Base-by-base conservation (phyloP, 345 rosid species). In the Moringa oleifera region DNA sequence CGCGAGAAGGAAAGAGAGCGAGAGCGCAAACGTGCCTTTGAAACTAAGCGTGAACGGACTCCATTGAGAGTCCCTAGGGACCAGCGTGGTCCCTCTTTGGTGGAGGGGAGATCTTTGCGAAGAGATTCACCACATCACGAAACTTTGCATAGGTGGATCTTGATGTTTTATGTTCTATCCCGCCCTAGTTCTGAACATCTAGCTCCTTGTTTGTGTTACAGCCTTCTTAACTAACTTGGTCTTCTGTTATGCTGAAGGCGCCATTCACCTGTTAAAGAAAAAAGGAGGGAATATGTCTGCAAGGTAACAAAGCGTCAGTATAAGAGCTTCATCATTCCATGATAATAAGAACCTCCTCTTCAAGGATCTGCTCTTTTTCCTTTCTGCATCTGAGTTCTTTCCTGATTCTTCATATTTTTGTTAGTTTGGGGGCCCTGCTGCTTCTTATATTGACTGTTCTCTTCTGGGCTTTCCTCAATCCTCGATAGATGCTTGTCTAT, bases 161-260 rank as follows among this genome's bases (percentile, higher is more conserved):
- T 80, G 84, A 88, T 83, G 87, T 78, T 80, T 79, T 78, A 75
- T 75, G 77, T 79, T 72, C 71, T 70, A 21, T 77, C 85, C 73
- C 81, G 63, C 71, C 78, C 67, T 81, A 76, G 83, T 85, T 83
- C 77, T 86, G 77, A 85, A 90, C 80, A 57, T 82, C 57, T 80
- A 65, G 86, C 82, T 71, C 71, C 71, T 65, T 81, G 74, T 77
- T 57, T 74, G 64, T 83, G 82, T 75, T 75, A 73, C 78, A 68
- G 72, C 78, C 77, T 72, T 72, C 82, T 25, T 53, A 70, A 82
- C 97, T 94, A 81, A 90, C 90, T 81, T 77, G 73, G 52, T 87
- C 75, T 80, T 93, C 91, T 90, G 79, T 86, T 84, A 80, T 90
- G 88, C 86, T 94, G 99, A 94, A 90, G 97, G 99, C 97, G 87